phyloP scores from a whole-genome alignment of 768 basidiomycete species.

The Plicaturopsis crispa region DNA sequence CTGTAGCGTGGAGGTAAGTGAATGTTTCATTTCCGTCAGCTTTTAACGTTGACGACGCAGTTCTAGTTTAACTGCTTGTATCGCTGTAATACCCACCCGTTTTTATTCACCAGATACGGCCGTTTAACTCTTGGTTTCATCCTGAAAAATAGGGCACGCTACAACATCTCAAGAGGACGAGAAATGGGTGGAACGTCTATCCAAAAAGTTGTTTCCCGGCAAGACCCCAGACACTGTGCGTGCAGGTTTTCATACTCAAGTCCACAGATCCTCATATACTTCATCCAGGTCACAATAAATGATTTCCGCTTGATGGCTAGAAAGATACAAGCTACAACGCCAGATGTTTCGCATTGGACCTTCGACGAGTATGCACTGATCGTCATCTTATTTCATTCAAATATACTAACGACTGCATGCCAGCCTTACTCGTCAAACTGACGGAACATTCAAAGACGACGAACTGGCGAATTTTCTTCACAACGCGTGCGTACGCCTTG shows the following conservation, averaged over 20 bases:
- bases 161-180: slow-evolving; percentile 70
- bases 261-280: too few species aligned
- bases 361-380: slow-evolving; percentile 44
- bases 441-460: slow-evolving; percentile 60
- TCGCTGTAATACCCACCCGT: too few species aligned
- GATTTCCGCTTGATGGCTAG: slow-evolving; percentile 47
- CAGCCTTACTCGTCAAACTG: slow-evolving; percentile 53
- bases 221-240: slow-evolving; percentile 35
- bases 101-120: too few species aligned
- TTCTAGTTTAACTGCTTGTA: slow-evolving; percentile 77
- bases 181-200: slow-evolving; percentile 50
- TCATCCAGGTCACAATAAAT: slow-evolving; percentile 26
- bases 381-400: neutral
- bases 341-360: slow-evolving; percentile 54
- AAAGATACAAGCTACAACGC: slow-evolving; percentile 30
- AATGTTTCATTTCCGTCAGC: neutral
- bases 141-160: too few species aligned
- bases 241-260: too few species aligned
- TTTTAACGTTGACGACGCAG: too few species aligned
- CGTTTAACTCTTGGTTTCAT: too few species aligned
- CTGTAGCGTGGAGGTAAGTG: slow-evolving; percentile 69
- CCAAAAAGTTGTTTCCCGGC: slow-evolving; percentile 44
- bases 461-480: slow-evolving; percentile 64
- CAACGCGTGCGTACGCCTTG: slow-evolving; percentile 44
- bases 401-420: slow-evolving; percentile 3